Conservation (phyloP, 192 early-diverging fungal genomes). For the Jimgerdemannia lactiflua region DNA sequence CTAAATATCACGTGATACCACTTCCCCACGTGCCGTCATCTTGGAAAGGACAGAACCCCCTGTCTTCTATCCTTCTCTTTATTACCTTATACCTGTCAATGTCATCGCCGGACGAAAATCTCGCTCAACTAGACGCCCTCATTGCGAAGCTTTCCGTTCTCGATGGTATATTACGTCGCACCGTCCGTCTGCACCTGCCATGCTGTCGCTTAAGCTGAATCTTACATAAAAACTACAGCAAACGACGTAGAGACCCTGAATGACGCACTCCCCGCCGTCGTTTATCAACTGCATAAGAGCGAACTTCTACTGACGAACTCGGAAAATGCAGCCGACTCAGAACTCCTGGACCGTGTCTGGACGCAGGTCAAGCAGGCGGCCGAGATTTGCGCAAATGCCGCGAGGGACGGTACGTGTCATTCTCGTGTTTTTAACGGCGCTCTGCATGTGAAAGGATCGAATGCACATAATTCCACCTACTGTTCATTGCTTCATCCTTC, state of each 20-base stretch:
- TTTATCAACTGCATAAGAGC: not conserved
- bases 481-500: not conserved
- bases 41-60: not conserved
- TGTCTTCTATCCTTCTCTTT: too few relatives aligned
- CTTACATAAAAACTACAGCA: not conserved
- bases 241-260: not conserved
- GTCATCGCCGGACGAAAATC: not conserved
- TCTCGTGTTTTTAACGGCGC: not conserved
- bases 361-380: conserved; percentile 22
- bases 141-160: not conserved
- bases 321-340: not conserved
- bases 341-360: conserved; percentile 10
- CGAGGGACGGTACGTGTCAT: conserved; percentile 25
- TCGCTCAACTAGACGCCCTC: not conserved
- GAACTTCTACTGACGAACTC: not conserved
- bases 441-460: not conserved
- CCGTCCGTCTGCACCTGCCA: not conserved
- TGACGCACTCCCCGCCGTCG: not conserved
- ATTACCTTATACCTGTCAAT: not conserved
- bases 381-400: conserved; percentile 32
- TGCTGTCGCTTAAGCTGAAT: not conserved
- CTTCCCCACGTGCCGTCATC: not conserved
- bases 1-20: not conserved
- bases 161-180: not conserved
- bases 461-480: too few relatives aligned